These are phyloP conservation scores for Cenchrus fungigraminus DNA, from an alignment of 176 grass and related monocot genomes.

Conservation along the genomic window DNA sequence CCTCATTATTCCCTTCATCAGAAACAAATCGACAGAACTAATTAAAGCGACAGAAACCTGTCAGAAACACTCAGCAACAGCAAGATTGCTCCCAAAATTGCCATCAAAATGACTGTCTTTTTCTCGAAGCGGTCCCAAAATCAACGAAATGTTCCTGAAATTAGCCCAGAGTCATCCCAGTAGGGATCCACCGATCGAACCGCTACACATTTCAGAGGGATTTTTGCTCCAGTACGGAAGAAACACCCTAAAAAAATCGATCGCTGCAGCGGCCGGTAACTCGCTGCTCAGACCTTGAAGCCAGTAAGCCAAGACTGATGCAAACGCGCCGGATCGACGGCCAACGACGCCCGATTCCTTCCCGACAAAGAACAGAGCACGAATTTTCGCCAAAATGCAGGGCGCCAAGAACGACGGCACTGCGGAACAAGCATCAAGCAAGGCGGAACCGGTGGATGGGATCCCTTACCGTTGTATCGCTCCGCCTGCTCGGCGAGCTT, in stretches of 20 bases:
- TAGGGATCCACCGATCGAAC: not conserved
- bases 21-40: not conserved
- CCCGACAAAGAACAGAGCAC: not conserved
- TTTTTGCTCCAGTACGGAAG: not conserved
- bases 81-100: not conserved
- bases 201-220: not conserved
- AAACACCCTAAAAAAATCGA: not conserved
- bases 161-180: not conserved
- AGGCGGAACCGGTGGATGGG: not conserved
- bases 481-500: conserved; percentile 70
- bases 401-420: conserved; percentile 4
- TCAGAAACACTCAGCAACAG: conserved; percentile 7
- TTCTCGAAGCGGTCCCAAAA: not conserved
- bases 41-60: not conserved
- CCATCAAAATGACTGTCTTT: conserved; percentile 12
- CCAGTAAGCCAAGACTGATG: not conserved
- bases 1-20: not conserved
- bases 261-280: not conserved
- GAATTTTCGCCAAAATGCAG: conserved; percentile 16
- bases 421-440: not conserved
- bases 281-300: not conserved
- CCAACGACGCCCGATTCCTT: not conserved
- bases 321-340: conserved; percentile 4
- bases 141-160: not conserved
- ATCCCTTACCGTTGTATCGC: conserved; percentile 62